Conservation (phyloP, 352 stramenopile genomes). For the Phytophthora cajani region DNA sequence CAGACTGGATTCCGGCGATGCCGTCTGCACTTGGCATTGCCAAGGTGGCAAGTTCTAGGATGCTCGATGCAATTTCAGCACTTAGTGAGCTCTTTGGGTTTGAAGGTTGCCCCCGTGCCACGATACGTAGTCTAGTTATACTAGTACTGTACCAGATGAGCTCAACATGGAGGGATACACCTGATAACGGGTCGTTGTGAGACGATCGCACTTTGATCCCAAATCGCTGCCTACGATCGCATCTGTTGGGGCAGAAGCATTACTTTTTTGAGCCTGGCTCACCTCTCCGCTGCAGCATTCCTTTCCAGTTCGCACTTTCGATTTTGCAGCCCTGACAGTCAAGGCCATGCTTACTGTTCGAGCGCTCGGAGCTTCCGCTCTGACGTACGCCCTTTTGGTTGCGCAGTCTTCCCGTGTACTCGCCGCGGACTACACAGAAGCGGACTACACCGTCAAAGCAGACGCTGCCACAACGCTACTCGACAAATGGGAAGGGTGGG, state of each 20-base stretch:
- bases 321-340: background rate
- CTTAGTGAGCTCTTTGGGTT: background rate
- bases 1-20: no score
- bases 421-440: constrained; percentile 20
- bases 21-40: no score
- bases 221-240: constrained; percentile 14
- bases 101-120: no score
- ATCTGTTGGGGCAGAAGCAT: constrained; percentile 27
- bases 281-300: constrained; percentile 18
- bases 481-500: constrained; percentile 55
- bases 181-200: no score
- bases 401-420: constrained; percentile 4
- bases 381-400: constrained; percentile 13
- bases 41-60: no score
- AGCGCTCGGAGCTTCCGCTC: constrained; percentile 10
- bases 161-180: no score
- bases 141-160: no score
- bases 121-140: no score
- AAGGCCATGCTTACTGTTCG: constrained; percentile 20
- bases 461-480: constrained; percentile 26
- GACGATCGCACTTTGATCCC: constrained; percentile 3
- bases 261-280: constrained; percentile 28
- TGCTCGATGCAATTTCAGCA: background rate
- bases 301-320: constrained; percentile 15
- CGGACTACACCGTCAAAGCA: constrained; percentile 32